These are phyloP conservation scores for Chaetomium cochliodes DNA, from an alignment of 495 filamentous ascomycete genomes.

Conservation along the genomic window DNA sequence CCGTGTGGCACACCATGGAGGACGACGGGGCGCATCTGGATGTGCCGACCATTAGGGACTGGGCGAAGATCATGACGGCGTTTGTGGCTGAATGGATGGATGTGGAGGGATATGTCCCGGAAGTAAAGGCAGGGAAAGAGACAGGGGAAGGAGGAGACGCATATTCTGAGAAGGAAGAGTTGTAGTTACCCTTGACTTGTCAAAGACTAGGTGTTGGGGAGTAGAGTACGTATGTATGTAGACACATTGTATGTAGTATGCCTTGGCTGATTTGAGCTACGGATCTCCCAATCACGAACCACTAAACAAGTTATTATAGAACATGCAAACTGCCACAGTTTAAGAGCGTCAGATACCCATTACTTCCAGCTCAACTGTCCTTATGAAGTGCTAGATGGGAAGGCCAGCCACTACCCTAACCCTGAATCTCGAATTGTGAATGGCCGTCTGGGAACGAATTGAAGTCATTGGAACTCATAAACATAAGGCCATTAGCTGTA, in stretches of 20 bases:
- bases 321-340: too few species aligned
- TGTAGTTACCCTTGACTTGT: slow-evolving; percentile 11
- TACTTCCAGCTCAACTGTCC: too few species aligned
- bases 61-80: slow-evolving; percentile 74
- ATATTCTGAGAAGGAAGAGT: slow-evolving; percentile 27
- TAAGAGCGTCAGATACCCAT: too few species aligned
- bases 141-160: background rate
- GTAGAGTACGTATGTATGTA: too few species aligned
- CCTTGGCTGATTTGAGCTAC: too few species aligned
- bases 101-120: slow-evolving; percentile 64
- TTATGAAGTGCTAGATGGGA: too few species aligned
- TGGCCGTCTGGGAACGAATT: background rate
- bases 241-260: too few species aligned
- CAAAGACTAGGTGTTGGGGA: background rate
- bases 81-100: slow-evolving; percentile 96
- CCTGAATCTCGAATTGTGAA: slow-evolving; percentile 13
- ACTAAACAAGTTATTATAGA: too few species aligned
- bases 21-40: slow-evolving; percentile 90
- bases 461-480: background rate
- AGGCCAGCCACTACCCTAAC: slow-evolving; percentile 5
- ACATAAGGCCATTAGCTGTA: too few species aligned
- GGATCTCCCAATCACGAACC: too few species aligned
- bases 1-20: slow-evolving; percentile 79
- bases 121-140: slow-evolving; percentile 5
- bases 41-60: slow-evolving; percentile 78